Conservation (phyloP, 139 green algal species). For the Chlorella sp. region DNA sequence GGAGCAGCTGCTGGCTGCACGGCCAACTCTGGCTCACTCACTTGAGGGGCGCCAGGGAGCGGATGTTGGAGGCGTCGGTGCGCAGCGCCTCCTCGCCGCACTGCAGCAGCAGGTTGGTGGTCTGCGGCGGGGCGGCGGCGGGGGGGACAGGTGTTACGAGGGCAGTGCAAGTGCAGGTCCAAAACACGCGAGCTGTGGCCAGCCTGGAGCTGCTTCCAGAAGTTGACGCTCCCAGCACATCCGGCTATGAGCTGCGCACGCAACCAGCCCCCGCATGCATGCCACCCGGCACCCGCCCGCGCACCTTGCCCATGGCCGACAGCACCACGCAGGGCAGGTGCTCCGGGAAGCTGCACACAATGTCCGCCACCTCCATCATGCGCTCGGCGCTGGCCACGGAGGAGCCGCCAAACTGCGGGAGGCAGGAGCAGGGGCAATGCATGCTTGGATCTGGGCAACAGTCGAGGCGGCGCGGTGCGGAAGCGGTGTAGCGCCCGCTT, state of each 20-base stretch:
- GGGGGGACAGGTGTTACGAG: not conserved
- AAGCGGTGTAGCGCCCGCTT: no score
- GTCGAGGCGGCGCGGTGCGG: no score
- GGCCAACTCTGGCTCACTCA: no score
- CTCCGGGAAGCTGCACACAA: slow-evolving; percentile 90
- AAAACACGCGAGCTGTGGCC: not conserved
- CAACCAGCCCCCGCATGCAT: not conserved
- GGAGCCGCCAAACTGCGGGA: slow-evolving; percentile 97
- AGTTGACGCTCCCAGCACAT: no score
- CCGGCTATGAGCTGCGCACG: not conserved
- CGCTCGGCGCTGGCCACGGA: slow-evolving; percentile 90
- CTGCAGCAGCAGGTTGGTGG: slow-evolving; percentile 96
- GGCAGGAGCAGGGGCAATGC: not conserved
- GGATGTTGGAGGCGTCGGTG: slow-evolving; percentile 55
- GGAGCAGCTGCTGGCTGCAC: no score
- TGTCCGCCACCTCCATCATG: slow-evolving; percentile 94
- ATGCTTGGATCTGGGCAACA: no score
- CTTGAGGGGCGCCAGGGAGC: slow-evolving; percentile 60
- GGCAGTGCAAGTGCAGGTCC: not conserved
- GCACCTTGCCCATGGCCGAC: slow-evolving; percentile 97
- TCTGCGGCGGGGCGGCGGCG: slow-evolving; percentile 54
- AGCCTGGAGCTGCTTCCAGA: no score
- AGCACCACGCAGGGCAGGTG: slow-evolving; percentile 92
- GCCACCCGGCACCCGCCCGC: not conserved
- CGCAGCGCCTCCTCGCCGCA: slow-evolving; percentile 82